These are phyloP conservation scores for Penicillium fimorum DNA, from an alignment of 495 filamentous ascomycete species.

Conservation along the genomic window DNA sequence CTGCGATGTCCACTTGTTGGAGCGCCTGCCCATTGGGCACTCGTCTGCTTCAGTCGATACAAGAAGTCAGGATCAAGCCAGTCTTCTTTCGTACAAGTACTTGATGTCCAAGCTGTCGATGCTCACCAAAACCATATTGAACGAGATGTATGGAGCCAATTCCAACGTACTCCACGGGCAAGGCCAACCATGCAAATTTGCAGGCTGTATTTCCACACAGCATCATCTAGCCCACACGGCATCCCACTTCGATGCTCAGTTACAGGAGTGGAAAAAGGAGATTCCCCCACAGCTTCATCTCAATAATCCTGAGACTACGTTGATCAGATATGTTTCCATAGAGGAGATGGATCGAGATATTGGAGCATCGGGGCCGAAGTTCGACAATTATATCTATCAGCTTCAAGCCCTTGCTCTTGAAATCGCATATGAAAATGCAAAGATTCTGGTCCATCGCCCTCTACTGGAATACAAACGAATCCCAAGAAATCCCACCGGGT, in stretches of 20 bases:
- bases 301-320: neutral
- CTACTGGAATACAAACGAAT: conserved; percentile 23
- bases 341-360: conserved; percentile 30
- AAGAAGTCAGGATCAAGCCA: conserved; percentile 13
- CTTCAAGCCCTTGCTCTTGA: conserved; percentile 30
- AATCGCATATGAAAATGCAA: conserved; percentile 29
- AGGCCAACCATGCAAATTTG: neutral
- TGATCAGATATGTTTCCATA: conserved; percentile 12
- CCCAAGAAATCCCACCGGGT: neutral
- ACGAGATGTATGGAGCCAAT: conserved; percentile 27
- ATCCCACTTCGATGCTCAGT: conserved; percentile 4
- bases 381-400: conserved; percentile 31
- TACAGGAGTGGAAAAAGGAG: conserved; percentile 22
- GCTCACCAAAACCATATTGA: conserved; percentile 22
- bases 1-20: conserved; percentile 35
- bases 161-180: neutral
- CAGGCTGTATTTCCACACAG: neutral
- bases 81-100: conserved; percentile 32
- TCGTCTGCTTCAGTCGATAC: conserved; percentile 15
- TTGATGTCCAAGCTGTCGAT: conserved; percentile 33
- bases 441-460: conserved; percentile 28
- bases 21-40: conserved; percentile 21
- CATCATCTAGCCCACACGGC: neutral
- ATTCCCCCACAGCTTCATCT: conserved; percentile 18
- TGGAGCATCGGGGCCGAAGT: conserved; percentile 26